Evolutionary conservation across 352 stramenopile species (phyloP).

Genomic region (Phytophthora agathidicida): DNA sequence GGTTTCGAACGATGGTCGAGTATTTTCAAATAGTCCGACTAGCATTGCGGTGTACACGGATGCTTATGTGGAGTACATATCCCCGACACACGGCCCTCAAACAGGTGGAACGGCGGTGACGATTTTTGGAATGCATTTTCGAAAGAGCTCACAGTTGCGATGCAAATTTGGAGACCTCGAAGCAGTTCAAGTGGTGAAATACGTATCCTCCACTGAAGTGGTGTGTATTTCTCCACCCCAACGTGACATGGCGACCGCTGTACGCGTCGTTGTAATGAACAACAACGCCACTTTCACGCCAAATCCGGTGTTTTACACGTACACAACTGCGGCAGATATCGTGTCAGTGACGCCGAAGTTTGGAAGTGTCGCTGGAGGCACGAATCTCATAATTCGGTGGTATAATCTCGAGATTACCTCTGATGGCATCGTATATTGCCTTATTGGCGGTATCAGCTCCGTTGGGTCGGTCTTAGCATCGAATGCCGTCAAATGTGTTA

Average conservation of each 20-base stretch:
- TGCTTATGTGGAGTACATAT: constrained; percentile 68
- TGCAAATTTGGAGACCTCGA: constrained; percentile 84
- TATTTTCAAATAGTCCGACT: constrained; percentile 62
- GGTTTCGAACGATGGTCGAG: constrained; percentile 76
- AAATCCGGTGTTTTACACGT: constrained; percentile 85
- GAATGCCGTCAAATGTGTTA: constrained; percentile 58
- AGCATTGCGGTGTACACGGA: constrained; percentile 81
- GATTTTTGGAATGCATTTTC: constrained; percentile 88
- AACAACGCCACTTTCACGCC: constrained; percentile 68
- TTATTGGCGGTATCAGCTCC: constrained; percentile 41
- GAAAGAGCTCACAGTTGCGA: constrained; percentile 41
- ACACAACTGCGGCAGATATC: constrained; percentile 56
- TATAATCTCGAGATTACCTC: constrained; percentile 66
- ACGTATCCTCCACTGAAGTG: constrained; percentile 72
- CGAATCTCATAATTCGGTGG: constrained; percentile 55
- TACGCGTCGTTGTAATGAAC: constrained; percentile 64
- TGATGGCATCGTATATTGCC: constrained; percentile 39
- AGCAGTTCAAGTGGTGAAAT: constrained; percentile 56
- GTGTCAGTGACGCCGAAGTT: constrained; percentile 59
- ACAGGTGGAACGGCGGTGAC: constrained; percentile 84
- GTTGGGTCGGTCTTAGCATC: constrained; percentile 33
- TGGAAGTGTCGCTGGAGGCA: constrained; percentile 60
- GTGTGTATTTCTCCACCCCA: constrained; percentile 69
- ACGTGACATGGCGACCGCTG: constrained; percentile 39
- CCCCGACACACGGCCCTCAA: constrained; percentile 72